A percentile compares a stretch with the other conserved stretches of the same genome.
Conservation (phyloP, 768 basidiomycete genomes). For the Psilocybe subaeruginosa region DNA sequence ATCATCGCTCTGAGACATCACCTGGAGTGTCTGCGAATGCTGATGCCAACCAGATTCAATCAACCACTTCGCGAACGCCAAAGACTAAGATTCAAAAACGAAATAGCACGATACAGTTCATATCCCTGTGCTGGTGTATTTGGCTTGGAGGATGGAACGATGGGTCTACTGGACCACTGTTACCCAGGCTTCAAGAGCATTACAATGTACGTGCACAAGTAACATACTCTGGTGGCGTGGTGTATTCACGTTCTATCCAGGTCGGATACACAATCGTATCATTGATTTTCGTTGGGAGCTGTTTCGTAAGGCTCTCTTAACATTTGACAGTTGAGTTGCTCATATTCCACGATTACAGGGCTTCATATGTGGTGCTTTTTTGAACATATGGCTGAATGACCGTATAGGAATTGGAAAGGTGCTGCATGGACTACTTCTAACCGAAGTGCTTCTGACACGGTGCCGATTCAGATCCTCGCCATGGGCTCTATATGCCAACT, state of each 20-base stretch:
- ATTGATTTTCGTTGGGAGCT: conserved; percentile 25
- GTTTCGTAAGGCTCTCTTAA: conserved; percentile 12
- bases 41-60: too few species aligned
- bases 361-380: conserved; percentile 39
- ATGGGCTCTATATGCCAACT: conserved; percentile 55
- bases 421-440: background rate
- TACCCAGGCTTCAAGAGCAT: conserved; percentile 70
- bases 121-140: conserved; percentile 54
- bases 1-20: too few species aligned
- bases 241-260: conserved; percentile 4
- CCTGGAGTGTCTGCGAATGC: too few species aligned
- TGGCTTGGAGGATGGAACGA: conserved; percentile 81
- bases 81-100: too few species aligned
- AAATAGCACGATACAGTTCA: conserved; percentile 47
- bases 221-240: background rate
- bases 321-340: background rate
- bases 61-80: too few species aligned
- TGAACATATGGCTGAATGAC: conserved; percentile 42
- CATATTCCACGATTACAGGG: conserved; percentile 28
- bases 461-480: conserved; percentile 15
- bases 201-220: conserved; percentile 41
- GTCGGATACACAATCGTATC: conserved; percentile 25
- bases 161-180: conserved; percentile 70
- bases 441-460: background rate
- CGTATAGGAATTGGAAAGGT: conserved; percentile 47